Percentiles rank a stretch among this genome's conserved stretches.
These are phyloP conservation scores for Scenedesmus sp. DNA, from an alignment of 163 green algal genomes.

Conservation along the genomic window DNA sequence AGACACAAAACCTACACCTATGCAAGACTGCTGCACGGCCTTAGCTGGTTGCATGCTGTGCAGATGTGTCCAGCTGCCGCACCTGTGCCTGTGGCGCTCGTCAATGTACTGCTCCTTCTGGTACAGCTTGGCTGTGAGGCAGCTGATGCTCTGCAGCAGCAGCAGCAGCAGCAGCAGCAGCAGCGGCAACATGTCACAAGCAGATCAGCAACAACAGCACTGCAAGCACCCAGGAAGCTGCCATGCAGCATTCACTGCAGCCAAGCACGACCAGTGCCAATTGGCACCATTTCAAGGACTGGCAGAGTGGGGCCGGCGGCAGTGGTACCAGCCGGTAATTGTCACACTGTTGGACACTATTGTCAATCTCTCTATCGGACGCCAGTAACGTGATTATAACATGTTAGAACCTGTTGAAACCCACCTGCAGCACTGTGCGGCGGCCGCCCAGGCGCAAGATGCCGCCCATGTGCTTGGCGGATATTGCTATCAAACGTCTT, in stretches of 20 bases:
- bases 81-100: slow-evolving; percentile 97
- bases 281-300: too few species aligned
- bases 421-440: slow-evolving; percentile 70
- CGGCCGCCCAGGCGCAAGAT: slow-evolving; percentile 97
- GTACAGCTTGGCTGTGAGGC: slow-evolving; percentile 96
- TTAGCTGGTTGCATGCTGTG: not conserved
- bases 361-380: not conserved
- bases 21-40: not conserved
- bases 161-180: not conserved
- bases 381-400: too few species aligned
- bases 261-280: too few species aligned
- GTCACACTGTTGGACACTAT: too few species aligned
- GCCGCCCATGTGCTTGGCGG: slow-evolving; percentile 79
- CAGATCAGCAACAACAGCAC: not conserved
- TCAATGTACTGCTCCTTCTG: slow-evolving; percentile 85
- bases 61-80: slow-evolving; percentile 21
- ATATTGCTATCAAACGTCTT: not conserved
- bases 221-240: not conserved
- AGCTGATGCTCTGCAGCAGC: slow-evolving; percentile 85
- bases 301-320: too few species aligned
- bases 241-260: too few species aligned
- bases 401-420: slow-evolving; percentile 53
- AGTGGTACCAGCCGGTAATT: too few species aligned
- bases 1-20: too few species aligned
- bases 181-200: not conserved